A percentile compares a stretch with the other conserved stretches of the same genome.
These are phyloP conservation scores for Lichina pygmaea DNA, from an alignment of 495 filamentous ascomycete species.

Conservation along the genomic window DNA sequence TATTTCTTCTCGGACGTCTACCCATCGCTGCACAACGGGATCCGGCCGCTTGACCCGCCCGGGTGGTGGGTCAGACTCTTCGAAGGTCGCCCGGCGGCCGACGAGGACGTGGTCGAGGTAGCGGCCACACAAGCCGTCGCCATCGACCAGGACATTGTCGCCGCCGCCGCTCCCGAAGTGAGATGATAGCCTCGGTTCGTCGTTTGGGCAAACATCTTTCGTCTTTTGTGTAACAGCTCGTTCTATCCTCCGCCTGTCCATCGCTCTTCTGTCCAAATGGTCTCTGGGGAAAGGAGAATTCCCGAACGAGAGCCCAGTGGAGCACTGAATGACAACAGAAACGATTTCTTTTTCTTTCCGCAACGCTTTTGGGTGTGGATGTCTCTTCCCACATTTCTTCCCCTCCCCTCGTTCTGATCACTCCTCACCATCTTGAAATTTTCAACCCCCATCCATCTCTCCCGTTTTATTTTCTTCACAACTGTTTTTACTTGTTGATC, in stretches of 20 bases:
- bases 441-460: background rate
- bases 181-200: background rate
- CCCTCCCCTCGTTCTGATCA: background rate
- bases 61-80: constrained; percentile 78
- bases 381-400: background rate
- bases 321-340: too few relatives aligned
- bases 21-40: constrained; percentile 63
- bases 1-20: constrained; percentile 98
- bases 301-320: too few relatives aligned
- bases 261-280: too few relatives aligned
- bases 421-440: background rate
- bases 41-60: constrained; percentile 72
- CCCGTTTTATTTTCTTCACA: background rate
- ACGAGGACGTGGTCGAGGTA: constrained; percentile 5
- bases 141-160: constrained; percentile 4
- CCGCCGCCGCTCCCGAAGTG: constrained; percentile 1
- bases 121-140: constrained; percentile 2
- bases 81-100: constrained; percentile 18
- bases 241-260: too few relatives aligned
- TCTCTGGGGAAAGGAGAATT: too few relatives aligned
- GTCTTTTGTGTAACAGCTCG: too few relatives aligned
- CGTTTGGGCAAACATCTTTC: too few relatives aligned
- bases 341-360: background rate
- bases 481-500: background rate
- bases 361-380: background rate